These are phyloP conservation scores for Pleodorina starrii DNA, from an alignment of 139 green algal genomes.

Conservation along the genomic window DNA sequence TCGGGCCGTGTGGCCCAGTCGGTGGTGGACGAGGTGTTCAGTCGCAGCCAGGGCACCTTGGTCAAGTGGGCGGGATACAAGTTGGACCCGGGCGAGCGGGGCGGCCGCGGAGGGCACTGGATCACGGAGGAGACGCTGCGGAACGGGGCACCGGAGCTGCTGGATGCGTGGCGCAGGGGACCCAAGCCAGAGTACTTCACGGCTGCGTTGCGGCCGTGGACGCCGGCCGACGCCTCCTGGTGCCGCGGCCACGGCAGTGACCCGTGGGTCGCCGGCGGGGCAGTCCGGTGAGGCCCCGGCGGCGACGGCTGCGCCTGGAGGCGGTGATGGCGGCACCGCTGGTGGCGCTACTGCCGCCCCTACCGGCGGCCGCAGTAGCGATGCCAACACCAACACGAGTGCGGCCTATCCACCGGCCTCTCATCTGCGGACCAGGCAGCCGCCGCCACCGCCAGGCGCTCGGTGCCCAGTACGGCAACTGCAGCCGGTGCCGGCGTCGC, in stretches of 20 bases:
- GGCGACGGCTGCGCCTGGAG: too few species aligned
- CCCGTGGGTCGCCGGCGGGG: too few species aligned
- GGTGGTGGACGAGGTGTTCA: constrained; percentile 3
- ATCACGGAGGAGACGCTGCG: neutral
- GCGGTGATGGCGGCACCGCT: too few species aligned
- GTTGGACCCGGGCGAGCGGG: neutral
- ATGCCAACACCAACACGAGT: neutral
- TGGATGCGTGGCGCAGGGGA: neutral
- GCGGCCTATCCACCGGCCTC: too few species aligned
- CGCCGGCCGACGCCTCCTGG: neutral
- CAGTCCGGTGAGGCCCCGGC: too few species aligned
- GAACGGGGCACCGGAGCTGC: neutral
- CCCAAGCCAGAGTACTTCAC: neutral
- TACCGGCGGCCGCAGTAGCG: neutral
- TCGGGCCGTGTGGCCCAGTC: neutral
- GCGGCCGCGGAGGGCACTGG: constrained; percentile 3
- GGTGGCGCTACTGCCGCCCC: too few species aligned
- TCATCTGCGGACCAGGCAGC: neutral
- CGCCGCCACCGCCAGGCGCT: too few species aligned
- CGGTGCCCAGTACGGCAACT: too few species aligned
- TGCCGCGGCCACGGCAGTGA: neutral
- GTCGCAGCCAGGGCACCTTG: neutral
- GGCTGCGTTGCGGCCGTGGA: neutral
- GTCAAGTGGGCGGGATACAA: constrained; percentile 14
- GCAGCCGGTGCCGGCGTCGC: too few species aligned